Conservation (phyloP, 108 stramenopile genomes). For the Parietichytrium sp. region DNA sequence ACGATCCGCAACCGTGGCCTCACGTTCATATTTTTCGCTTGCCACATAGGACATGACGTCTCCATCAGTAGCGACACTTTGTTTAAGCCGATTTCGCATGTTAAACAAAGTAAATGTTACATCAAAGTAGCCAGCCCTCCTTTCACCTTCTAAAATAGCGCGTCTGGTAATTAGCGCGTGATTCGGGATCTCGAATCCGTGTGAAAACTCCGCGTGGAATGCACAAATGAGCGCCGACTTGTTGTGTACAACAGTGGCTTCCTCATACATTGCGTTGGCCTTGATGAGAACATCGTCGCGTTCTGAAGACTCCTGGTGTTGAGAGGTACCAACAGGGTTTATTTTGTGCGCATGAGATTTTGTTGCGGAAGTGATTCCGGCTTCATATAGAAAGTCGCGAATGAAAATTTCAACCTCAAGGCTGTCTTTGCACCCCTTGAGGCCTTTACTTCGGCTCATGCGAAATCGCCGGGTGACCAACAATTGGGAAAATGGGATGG, state of each 20-base stretch:
- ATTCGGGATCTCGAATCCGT: background rate
- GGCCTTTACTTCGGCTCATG: background rate
- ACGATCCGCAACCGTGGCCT: slow-evolving; percentile 8
- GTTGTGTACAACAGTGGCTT: background rate
- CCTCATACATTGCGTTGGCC: background rate
- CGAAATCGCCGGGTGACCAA: background rate
- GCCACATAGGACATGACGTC: slow-evolving; percentile 21
- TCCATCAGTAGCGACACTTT: background rate
- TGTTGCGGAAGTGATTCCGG: too few relatives aligned
- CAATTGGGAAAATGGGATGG: too few relatives aligned
- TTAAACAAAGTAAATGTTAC: background rate
- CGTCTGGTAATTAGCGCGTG: background rate
- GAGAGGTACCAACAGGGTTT: background rate
- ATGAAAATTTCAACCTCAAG: background rate
- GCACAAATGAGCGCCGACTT: background rate
- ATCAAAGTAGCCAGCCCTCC: background rate
- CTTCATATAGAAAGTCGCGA: too few relatives aligned
- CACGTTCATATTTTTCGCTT: slow-evolving; percentile 34
- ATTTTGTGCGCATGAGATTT: background rate
- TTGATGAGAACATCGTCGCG: slow-evolving; percentile 2
- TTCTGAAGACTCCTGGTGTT: background rate
- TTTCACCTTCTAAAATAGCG: background rate
- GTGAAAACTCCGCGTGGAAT: background rate
- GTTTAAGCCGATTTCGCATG: background rate
- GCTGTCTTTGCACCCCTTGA: background rate